phyloP scores from a whole-genome alignment of 2,329 filamentous ascomycete genomes.

The Aureobasidium sp. region DNA sequence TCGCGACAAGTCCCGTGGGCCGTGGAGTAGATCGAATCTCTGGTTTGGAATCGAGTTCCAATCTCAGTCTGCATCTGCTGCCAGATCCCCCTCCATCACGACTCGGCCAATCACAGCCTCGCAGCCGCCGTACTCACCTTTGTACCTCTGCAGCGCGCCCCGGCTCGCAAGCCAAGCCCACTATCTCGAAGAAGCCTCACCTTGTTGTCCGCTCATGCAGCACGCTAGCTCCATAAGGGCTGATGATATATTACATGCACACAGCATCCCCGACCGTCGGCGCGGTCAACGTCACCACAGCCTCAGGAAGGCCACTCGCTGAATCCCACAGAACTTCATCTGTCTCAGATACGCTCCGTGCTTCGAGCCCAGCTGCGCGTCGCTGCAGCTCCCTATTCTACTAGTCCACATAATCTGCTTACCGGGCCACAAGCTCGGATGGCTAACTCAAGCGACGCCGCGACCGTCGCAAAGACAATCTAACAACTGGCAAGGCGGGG shows the following conservation, averaged over 20 bases:
- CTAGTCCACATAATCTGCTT: not conserved
- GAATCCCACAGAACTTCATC: not conserved
- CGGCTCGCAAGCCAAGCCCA: not conserved
- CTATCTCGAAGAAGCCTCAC: not conserved
- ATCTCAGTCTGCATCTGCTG: constrained; percentile 9
- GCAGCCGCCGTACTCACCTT: not conserved
- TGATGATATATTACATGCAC: constrained; percentile 11
- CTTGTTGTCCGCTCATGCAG: constrained; percentile 2
- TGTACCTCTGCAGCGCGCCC: constrained; percentile 2
- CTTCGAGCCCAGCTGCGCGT: not conserved
- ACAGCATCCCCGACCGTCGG: not conserved
- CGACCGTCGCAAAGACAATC: constrained; percentile 4
- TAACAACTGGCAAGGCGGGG: constrained; percentile 3
- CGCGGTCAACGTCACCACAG: constrained; percentile 1
- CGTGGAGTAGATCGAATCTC: constrained; percentile 9
- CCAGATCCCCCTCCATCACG: not conserved
- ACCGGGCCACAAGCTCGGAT: not conserved
- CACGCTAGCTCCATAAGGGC: not conserved
- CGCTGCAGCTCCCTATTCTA: not conserved
- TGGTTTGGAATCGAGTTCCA: not conserved
- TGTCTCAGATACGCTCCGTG: constrained; percentile 9
- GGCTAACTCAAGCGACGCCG: not conserved
- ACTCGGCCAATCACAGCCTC: not conserved
- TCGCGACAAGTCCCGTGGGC: not conserved
- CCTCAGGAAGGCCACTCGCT: not conserved